A percentile compares a stretch with the other conserved stretches of the same genome.
phyloP scores from a whole-genome alignment of 371 early-diverging fungal species.

The Mortierella polycephala region DNA sequence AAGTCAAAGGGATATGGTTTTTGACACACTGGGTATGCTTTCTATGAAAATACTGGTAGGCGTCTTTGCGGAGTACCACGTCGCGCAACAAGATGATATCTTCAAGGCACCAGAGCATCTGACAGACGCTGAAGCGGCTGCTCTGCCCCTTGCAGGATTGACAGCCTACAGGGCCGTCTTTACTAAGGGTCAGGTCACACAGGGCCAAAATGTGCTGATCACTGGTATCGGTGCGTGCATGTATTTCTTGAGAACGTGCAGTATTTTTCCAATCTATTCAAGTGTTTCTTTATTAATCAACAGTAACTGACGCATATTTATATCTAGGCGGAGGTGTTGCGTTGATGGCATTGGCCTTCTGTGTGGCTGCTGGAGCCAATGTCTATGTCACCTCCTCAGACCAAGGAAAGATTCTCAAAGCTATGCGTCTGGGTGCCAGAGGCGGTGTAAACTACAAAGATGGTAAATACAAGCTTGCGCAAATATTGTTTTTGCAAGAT shows the following conservation, averaged over 20 bases:
- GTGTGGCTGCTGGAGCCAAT: conserved; percentile 74
- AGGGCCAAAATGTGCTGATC: conserved; percentile 72
- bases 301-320: background rate
- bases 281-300: background rate
- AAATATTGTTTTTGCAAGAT: background rate
- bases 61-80: conserved; percentile 68
- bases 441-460: conserved; percentile 79
- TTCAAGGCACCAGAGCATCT: conserved; percentile 70
- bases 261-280: background rate
- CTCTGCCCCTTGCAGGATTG: conserved; percentile 76
- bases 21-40: too few relatives aligned
- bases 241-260: background rate
- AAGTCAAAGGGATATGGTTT: too few relatives aligned
- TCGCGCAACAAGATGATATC: conserved; percentile 59
- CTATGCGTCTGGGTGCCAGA: conserved; percentile 71
- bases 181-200: conserved; percentile 66
- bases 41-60: conserved; percentile 49
- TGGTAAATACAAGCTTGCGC: conserved; percentile 46
- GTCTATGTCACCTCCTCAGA: conserved; percentile 79
- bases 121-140: conserved; percentile 71
- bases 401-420: conserved; percentile 69
- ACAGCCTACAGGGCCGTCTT: conserved; percentile 74
- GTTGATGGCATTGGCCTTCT: conserved; percentile 73
- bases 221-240: conserved; percentile 68
- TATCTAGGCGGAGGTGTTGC: conserved; percentile 79